A percentile compares a stretch with the other conserved stretches of the same genome.
phyloP scores from a whole-genome alignment of 202 grass and related monocot genomes.

The Eragrostis tef region DNA sequence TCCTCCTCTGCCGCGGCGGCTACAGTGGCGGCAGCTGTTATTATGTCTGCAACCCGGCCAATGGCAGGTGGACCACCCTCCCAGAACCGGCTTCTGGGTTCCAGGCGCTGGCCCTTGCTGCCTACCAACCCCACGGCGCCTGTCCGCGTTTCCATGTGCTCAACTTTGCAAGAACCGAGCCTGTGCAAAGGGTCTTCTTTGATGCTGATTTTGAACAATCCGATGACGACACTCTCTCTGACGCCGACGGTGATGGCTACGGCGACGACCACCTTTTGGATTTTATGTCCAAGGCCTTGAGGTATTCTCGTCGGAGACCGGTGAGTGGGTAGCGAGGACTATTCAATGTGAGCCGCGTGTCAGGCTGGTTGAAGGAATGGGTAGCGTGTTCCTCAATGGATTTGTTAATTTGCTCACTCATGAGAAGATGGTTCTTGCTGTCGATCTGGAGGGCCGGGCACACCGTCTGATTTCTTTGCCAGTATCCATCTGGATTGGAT shows the following conservation, averaged over 20 bases:
- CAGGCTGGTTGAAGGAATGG: constrained; percentile 10
- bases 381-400: constrained; percentile 31
- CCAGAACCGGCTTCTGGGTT: background rate
- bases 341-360: background rate
- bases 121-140: constrained; percentile 27
- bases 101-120: constrained; percentile 27
- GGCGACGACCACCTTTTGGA: background rate
- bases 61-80: constrained; percentile 9
- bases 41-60: constrained; percentile 48
- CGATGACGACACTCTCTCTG: background rate
- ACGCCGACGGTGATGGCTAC: background rate
- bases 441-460: background rate
- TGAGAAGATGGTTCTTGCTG: constrained; percentile 29
- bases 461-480: constrained; percentile 29
- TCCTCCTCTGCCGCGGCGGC: constrained; percentile 38
- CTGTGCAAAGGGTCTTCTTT: background rate
- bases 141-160: constrained; percentile 29
- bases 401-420: constrained; percentile 35
- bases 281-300: background rate
- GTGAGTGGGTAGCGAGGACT: constrained; percentile 3
- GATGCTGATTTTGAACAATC: constrained; percentile 9
- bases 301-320: constrained; percentile 40
- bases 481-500: background rate
- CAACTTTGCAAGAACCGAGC: constrained; percentile 16
- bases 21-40: background rate